Evolutionary conservation across 768 basidiomycete genomes (phyloP).

Genomic region (Suillus discolor): DNA sequence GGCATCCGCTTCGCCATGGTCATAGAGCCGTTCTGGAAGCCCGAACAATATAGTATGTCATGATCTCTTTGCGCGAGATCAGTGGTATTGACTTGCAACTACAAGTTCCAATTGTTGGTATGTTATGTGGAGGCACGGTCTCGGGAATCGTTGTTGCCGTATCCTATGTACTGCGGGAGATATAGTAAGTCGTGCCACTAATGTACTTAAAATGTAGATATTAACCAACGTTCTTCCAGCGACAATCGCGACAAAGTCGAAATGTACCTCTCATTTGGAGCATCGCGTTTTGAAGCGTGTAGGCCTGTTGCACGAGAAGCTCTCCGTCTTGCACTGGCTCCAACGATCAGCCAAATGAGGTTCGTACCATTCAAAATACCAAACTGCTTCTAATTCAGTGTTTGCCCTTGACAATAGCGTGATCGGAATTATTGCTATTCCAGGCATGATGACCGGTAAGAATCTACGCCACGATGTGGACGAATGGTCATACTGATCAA

Average conservation of each 20-base stretch:
- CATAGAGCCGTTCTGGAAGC: conserved; percentile 79
- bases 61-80: not conserved
- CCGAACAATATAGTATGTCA: conserved; percentile 73
- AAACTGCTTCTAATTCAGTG: not conserved
- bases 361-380: conserved; percentile 23
- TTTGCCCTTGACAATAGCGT: conserved; percentile 44
- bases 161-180: conserved; percentile 71
- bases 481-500: conserved; percentile 26
- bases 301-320: conserved; percentile 78
- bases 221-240: conserved; percentile 35
- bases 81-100: not conserved
- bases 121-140: conserved; percentile 83
- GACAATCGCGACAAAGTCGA: conserved; percentile 88
- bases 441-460: conserved; percentile 41
- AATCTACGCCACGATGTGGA: not conserved
- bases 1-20: conserved; percentile 79
- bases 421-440: conserved; percentile 76
- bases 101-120: conserved; percentile 80
- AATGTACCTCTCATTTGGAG: conserved; percentile 84
- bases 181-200: conserved; percentile 52
- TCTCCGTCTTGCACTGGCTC: conserved; percentile 77
- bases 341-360: conserved; percentile 89
- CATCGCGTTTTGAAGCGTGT: conserved; percentile 81
- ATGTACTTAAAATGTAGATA: not conserved
- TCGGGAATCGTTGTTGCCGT: conserved; percentile 73